Evolutionary conservation across 2,329 filamentous ascomycete genomes (phyloP).

Genomic region (Penicillium corylophilum): DNA sequence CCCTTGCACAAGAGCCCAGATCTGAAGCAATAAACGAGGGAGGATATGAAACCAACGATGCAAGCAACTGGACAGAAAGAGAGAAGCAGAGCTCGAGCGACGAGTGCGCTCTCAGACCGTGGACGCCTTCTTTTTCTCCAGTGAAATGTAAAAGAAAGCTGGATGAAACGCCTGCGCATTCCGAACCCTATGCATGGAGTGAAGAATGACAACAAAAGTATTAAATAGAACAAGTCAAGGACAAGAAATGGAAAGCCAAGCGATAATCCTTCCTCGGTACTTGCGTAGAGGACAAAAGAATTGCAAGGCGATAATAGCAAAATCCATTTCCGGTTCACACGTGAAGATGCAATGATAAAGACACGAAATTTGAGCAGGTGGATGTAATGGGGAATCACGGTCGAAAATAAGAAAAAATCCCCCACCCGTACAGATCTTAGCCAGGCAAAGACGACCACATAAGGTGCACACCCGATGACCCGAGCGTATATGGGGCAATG

Average conservation of each 20-base stretch:
- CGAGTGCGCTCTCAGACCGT: background rate
- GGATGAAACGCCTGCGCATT: constrained; percentile 3
- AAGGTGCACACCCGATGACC: constrained; percentile 7
- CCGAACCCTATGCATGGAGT: constrained; percentile 15
- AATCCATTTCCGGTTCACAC: constrained; percentile 27
- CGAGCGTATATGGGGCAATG: constrained; percentile 6
- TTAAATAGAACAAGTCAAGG: constrained; percentile 10
- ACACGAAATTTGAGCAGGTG: constrained; percentile 20
- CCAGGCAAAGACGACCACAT: constrained; percentile 4
- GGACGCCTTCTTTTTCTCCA: constrained; percentile 13
- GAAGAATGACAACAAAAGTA: constrained; percentile 9
- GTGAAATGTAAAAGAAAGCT: background rate
- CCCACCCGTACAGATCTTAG: constrained; percentile 18
- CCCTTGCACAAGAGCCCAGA: background rate
- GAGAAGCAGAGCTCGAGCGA: constrained; percentile 1
- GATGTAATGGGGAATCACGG: constrained; percentile 32
- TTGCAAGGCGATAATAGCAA: constrained; percentile 16
- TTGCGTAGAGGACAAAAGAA: constrained; percentile 9
- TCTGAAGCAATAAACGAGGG: background rate
- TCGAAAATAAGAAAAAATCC: constrained; percentile 9
- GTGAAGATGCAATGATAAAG: constrained; percentile 27
- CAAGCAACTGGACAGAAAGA: background rate
- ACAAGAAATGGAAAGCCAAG: constrained; percentile 8
- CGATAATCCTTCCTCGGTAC: constrained; percentile 11
- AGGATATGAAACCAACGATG: background rate